Evolutionary conservation across 805 yeast species (phyloP).

Genomic region (Vanderwaltozyma verrucispora): DNA sequence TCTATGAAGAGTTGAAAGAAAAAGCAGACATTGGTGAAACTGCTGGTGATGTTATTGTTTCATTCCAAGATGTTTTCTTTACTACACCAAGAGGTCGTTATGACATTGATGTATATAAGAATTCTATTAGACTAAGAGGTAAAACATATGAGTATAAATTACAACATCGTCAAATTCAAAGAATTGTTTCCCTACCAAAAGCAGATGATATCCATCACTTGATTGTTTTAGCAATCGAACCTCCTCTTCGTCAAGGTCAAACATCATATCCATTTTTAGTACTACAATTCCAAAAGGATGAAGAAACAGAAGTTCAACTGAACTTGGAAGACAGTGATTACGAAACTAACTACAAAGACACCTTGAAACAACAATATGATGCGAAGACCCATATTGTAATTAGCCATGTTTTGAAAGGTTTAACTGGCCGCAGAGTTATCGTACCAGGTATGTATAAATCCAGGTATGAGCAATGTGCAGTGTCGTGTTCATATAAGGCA

Average conservation of each 20-base stretch:
- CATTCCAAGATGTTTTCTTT: constrained; percentile 83
- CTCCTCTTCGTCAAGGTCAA: constrained; percentile 97
- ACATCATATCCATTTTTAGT: constrained; percentile 90
- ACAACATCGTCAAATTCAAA: constrained; percentile 79
- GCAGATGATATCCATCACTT: constrained; percentile 89
- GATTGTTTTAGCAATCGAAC: constrained; percentile 83
- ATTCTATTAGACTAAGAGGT: constrained; percentile 84
- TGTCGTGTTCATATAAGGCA: constrained; percentile 87
- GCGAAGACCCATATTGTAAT: constrained; percentile 79
- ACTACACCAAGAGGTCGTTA: constrained; percentile 98
- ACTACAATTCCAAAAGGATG: constrained; percentile 81
- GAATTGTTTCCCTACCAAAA: constrained; percentile 86
- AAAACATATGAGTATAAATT: constrained; percentile 96
- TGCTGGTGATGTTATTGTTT: constrained; percentile 89
- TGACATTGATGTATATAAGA: constrained; percentile 87
- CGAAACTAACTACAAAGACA: constrained; percentile 61
- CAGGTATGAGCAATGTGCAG: constrained; percentile 70
- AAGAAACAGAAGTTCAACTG: constrained; percentile 82
- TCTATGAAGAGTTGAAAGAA: constrained; percentile 85
- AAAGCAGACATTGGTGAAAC: constrained; percentile 91
- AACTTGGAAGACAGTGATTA: constrained; percentile 78
- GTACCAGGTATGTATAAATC: constrained; percentile 78
- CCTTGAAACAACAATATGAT: constrained; percentile 65
- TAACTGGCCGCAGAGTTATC: constrained; percentile 76
- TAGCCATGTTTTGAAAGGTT: constrained; percentile 79